Conservation (phyloP, 2,329 filamentous ascomycete genomes). For the Ophiocordyceps camponoti-floridani region DNA sequence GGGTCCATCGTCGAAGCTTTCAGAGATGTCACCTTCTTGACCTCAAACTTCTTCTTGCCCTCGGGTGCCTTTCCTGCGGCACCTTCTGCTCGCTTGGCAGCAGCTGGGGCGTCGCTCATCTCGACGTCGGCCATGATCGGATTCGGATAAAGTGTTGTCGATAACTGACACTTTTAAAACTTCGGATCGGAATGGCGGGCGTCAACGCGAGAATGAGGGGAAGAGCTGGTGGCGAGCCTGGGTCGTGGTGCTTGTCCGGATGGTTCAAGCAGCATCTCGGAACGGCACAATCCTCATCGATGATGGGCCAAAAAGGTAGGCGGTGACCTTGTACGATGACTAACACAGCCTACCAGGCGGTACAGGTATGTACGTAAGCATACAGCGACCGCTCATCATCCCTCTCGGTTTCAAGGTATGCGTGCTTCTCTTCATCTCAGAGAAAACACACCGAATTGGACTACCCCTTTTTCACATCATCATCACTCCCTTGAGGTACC, state of each 20-base stretch:
- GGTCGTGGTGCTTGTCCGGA: neutral
- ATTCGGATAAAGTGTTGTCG: neutral
- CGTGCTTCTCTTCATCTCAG: neutral
- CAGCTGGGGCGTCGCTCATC: constrained; percentile 70
- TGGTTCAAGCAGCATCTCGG: neutral
- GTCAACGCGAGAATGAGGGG: neutral
- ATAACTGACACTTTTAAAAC: no score
- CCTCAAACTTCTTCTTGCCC: constrained; percentile 88
- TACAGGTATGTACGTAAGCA: neutral
- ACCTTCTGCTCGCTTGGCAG: constrained; percentile 34
- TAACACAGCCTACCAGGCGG: neutral
- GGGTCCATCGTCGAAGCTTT: neutral
- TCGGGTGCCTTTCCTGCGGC: constrained; percentile 36
- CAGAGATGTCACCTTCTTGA: constrained; percentile 71
- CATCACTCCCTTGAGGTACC: no score
- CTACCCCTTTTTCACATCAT: no score
- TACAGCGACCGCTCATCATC: neutral
- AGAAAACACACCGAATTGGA: no score
- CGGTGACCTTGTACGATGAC: neutral
- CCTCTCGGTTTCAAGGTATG: neutral
- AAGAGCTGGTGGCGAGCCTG: neutral
- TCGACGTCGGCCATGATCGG: constrained; percentile 79
- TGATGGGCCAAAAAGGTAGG: neutral
- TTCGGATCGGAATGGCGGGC: neutral
- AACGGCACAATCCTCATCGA: no score